Evolutionary conservation across 495 filamentous ascomycete genomes (phyloP).

Genomic region (Talaromyces wortmannii): DNA sequence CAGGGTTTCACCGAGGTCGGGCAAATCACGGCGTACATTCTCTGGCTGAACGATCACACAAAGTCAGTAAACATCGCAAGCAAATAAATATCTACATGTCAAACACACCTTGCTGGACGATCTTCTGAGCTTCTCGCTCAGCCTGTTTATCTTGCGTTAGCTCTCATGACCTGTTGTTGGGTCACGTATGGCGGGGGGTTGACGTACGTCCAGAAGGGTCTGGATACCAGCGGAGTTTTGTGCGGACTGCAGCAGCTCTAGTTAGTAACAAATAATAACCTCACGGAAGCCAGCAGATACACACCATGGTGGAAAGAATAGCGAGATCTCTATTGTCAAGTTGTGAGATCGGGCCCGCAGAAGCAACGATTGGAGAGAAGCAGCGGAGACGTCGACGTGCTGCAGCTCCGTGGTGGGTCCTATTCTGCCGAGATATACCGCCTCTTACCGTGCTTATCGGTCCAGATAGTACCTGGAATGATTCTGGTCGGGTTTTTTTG

Average conservation of each 20-base stretch:
- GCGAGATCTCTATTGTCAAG: neutral
- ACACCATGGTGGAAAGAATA: neutral
- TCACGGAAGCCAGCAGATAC: neutral
- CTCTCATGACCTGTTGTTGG: neutral
- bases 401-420: neutral
- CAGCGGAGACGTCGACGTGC: neutral
- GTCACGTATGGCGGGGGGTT: neutral
- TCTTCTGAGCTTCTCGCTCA: slow-evolving; percentile 97
- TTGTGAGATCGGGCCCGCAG: neutral
- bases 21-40: slow-evolving; percentile 49
- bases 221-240: slow-evolving; percentile 98
- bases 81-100: neutral
- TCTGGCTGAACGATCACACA: slow-evolving; percentile 45
- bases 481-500: neutral
- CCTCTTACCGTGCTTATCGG: neutral
- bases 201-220: slow-evolving; percentile 92
- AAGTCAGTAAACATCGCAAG: slow-evolving; percentile 20
- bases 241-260: slow-evolving; percentile 58
- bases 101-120: slow-evolving; percentile 84
- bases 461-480: neutral
- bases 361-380: neutral
- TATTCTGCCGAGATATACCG: slow-evolving; percentile 1
- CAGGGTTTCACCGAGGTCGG: neutral
- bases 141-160: slow-evolving; percentile 52
- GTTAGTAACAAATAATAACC: neutral